Evolutionary conservation across 768 basidiomycete species (phyloP).

Genomic region (Tylopilus intermedius): DNA sequence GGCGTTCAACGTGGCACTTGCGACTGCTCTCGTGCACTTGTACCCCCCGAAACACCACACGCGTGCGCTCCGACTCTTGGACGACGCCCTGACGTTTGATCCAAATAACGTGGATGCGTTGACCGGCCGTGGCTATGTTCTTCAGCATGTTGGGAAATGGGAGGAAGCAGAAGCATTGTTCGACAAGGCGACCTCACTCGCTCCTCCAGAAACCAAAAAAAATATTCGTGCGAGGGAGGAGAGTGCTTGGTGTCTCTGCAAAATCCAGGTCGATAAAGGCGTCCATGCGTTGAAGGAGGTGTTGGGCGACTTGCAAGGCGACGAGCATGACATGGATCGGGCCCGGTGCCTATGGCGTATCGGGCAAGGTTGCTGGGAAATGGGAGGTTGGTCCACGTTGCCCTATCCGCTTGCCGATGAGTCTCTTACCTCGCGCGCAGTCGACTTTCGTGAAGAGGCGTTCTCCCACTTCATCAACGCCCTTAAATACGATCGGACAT

Average conservation of each 20-base stretch:
- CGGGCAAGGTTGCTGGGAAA: conserved; percentile 70
- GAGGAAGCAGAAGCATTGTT: conserved; percentile 61
- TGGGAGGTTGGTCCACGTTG: conserved; percentile 49
- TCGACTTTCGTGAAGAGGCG: conserved; percentile 51
- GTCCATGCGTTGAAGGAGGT: conserved; percentile 46
- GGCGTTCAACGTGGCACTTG: conserved; percentile 67
- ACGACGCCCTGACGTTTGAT: conserved; percentile 61
- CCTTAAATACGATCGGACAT: conserved; percentile 67
- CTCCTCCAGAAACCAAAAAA: conserved; percentile 41
- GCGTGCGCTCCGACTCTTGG: conserved; percentile 69
- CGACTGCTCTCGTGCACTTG: conserved; percentile 74
- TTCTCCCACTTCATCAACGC: conserved; percentile 77
- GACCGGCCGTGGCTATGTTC: conserved; percentile 71
- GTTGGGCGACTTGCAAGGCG: conserved; percentile 38
- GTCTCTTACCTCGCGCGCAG: conserved; percentile 30
- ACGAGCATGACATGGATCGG: conserved; percentile 50
- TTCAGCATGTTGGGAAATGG: conserved; percentile 64
- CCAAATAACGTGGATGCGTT: conserved; percentile 61
- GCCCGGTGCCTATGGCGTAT: conserved; percentile 84
- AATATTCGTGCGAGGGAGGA: conserved; percentile 74
- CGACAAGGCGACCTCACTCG: conserved; percentile 45
- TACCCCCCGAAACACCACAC: conserved; percentile 87
- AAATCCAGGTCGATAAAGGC: conserved; percentile 50
- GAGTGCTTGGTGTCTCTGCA: conserved; percentile 69
- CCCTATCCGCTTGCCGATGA: neutral